Base-by-base conservation (phyloP, 768 basidiomycete species). In the Tylopilus sp. region DNA sequence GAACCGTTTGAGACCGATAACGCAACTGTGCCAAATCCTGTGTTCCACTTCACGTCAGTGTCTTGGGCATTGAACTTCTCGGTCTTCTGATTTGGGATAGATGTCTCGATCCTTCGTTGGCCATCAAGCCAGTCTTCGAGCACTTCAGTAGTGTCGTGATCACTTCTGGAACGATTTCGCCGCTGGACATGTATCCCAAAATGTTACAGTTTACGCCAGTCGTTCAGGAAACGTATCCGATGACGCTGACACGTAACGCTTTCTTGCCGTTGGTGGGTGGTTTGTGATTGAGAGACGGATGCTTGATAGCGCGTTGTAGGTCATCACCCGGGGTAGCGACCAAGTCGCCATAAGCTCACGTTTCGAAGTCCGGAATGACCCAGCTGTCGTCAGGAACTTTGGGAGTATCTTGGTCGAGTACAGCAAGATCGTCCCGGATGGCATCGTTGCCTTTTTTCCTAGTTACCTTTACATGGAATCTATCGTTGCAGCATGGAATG, bases 381-480 rank as follows among this genome's bases (percentile, higher is more conserved):
- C 97, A 10, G 95, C 97, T 6, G 97, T 99, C 12, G 97, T 99
- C 49, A 85, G 97, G 54, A 99, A 99, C 71, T 99, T 98, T 64
- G 97, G 97, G 22, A 97, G 89, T 65, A 97, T 99, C 71, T 83
- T 99, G 34, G 84, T 98, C 57, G 97, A 99, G 70, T 98, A 97
- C 76, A 92, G 91, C 75, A 95, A 95, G 68, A 92, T 91, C 49
- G 95, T 99, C 2, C 97, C 97, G 9, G 97, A 99, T 71, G 97
- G 97, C 13, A 90, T 99, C 56, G 97, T 98, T 19, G 95, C 94
- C 5, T 99, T 99, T 79, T 99, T 99, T 73, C 97, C 97, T 19
- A 93, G 91, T 72, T 99, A 99, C 74, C 83, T 99, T 14, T 99
- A 99, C 71, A 99, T 99, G 97, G 97, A 99, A 71, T 94, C 92